Evolutionary conservation across 2,329 filamentous ascomycete genomes (phyloP).

Genomic region (Fusarium subglutinans): DNA sequence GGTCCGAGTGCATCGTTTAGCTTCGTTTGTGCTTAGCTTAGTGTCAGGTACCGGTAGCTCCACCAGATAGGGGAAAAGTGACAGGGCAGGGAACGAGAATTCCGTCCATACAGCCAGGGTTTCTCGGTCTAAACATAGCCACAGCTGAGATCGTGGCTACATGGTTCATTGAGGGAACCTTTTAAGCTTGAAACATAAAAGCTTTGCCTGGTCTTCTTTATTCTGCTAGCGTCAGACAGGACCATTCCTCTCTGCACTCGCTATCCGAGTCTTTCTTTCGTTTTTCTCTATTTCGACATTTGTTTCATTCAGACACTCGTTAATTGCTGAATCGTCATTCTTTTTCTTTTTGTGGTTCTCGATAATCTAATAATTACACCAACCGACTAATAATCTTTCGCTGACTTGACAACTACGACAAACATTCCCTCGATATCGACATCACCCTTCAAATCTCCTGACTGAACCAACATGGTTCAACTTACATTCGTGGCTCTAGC

Average conservation of each 20-base stretch:
- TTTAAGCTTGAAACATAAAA: slow-evolving; percentile 9
- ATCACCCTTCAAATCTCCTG: not conserved
- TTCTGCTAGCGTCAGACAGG: not conserved
- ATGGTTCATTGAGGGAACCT: not conserved
- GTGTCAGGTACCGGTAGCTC: slow-evolving; percentile 21
- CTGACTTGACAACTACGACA: not conserved
- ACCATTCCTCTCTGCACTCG: slow-evolving; percentile 15
- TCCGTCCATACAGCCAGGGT: slow-evolving; percentile 9
- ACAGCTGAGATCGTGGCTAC: not conserved
- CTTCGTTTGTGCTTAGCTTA: not conserved
- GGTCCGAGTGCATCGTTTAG: not conserved
- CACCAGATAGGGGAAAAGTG: not conserved
- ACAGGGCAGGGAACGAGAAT: not conserved
- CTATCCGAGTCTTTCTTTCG: slow-evolving; percentile 7
- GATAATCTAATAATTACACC: not conserved
- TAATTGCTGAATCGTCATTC: not conserved
- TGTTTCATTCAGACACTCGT: slow-evolving; percentile 8
- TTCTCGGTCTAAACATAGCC: not conserved
- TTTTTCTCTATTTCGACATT: not conserved
- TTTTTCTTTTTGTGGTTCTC: not conserved
- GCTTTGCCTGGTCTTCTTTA: not conserved
- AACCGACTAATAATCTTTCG: not conserved
- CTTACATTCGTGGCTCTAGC: slow-evolving; percentile 20
- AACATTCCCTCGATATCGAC: not conserved
- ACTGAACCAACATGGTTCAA: slow-evolving; percentile 7